Evolutionary conservation across 1,284 basidiomycete genomes (phyloP), one percentile per base, ranked within the genome.

Genomic region (Ceratobasidium sp.): DNA sequence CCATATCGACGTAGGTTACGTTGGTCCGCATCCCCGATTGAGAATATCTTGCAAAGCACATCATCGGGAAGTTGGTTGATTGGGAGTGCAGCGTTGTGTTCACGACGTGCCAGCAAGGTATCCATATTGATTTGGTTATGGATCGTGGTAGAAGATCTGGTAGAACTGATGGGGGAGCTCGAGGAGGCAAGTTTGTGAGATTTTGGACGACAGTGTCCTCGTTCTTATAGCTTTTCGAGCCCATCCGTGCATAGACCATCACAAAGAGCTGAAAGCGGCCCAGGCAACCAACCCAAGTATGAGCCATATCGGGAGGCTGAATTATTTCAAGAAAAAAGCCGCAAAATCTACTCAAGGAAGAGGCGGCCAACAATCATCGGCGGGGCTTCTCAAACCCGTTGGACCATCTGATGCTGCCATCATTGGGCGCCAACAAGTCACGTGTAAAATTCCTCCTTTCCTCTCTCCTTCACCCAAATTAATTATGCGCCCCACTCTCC

Each of bases 401-500:
- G n/a, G n/a, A n/a, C n/a, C n/a, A n/a, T n/a, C n/a, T 26, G 60
- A 10, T 12, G 12, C 60, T 28, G 5, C 20, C 60, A 28, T 23
- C 23, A 13, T 18, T 13, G 40, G 33, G 18, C 42, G 53, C 7
- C 49, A 46, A 44, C 23, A 46, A n/a, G 18, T 77, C 63, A 63
- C 58, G 58, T 64, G 72, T 33, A 49, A 53, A 55, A 39, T 60
- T 68, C 56, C 20, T 42, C 42, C 10, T 49, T 51, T 39, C 23
- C 56, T 75, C 60, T 75, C 15, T 63, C 60, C n/a, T 26, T 68
- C 53, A 20, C 39, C 60, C 77, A 67, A 20, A 44, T 63, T 12
- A 40, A 51, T 33, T 56, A 67, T 67, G 68, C 78, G 42, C 49
- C 63, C 42, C 1, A 33, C 51, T 23, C 39, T 15, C 28, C 68